Percentiles rank a stretch among this genome's conserved stretches.
Conservation (phyloP, 148 eudicot species). For the Chenopodium album region DNA sequence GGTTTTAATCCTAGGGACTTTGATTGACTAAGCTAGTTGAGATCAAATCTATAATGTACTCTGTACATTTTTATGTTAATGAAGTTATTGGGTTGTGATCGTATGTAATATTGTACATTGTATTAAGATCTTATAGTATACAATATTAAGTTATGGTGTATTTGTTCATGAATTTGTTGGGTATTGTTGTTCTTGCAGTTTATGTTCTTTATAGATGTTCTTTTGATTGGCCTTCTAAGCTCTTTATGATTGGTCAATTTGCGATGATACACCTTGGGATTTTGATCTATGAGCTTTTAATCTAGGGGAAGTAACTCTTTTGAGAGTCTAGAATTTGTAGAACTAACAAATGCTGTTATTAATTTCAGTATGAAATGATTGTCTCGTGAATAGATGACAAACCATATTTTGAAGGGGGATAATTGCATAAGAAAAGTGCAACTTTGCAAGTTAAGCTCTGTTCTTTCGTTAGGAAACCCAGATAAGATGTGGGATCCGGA, state of each 20-base stretch:
- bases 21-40: not conserved
- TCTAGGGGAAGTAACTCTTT: not conserved
- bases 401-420: no score
- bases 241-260: no score
- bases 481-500: no score
- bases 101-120: not conserved
- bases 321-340: conserved; percentile 8
- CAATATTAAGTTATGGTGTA: not conserved
- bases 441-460: not conserved
- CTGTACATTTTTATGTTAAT: not conserved
- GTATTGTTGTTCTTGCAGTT: not conserved
- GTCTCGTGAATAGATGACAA: not conserved
- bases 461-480: not conserved
- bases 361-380: not conserved
- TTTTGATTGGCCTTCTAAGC: not conserved
- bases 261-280: no score
- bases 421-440: no score
- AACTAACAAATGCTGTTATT: not conserved
- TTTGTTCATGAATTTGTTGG: not conserved
- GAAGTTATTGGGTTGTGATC: not conserved
- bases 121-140: not conserved
- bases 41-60: not conserved
- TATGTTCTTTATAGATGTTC: not conserved
- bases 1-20: not conserved
- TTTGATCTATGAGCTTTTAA: not conserved